Evolutionary conservation across 2,329 filamentous ascomycete genomes (phyloP).

Genomic region (Phaeophleospora eucalypticola): DNA sequence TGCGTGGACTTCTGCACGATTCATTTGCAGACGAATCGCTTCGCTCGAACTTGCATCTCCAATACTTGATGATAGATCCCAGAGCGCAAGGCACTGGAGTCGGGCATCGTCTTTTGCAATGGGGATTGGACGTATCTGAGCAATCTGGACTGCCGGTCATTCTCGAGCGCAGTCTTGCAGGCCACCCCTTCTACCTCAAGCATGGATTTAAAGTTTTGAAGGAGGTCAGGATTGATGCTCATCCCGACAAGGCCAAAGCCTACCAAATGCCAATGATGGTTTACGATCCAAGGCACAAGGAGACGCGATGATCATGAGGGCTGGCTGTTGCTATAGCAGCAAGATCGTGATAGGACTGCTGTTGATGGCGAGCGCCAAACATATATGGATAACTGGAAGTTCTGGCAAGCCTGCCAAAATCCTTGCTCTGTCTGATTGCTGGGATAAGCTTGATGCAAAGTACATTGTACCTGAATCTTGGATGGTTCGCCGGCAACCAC

Average conservation of each 20-base stretch:
- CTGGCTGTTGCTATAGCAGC: no score
- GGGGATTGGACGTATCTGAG: conserved; percentile 15
- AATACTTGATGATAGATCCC: conserved; percentile 19
- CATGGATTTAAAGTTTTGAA: conserved; percentile 15
- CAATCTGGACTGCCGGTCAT: conserved; percentile 12
- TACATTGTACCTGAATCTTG: no score
- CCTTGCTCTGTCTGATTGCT: no score
- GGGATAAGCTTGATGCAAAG: no score
- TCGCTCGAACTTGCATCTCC: conserved; percentile 16
- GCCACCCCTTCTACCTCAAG: conserved; percentile 21
- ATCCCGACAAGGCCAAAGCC: conserved; percentile 19
- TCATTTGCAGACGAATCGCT: conserved; percentile 8
- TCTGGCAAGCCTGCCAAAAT: no score
- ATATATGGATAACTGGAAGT: no score
- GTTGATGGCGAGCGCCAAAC: no score
- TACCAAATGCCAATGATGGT: conserved; percentile 20
- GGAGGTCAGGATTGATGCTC: conserved; percentile 13
- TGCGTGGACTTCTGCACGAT: conserved; percentile 9
- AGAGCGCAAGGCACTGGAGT: conserved; percentile 17
- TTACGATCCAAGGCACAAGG: conserved; percentile 10
- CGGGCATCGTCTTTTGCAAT: conserved; percentile 15
- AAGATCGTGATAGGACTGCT: no score
- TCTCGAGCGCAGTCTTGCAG: conserved; percentile 16
- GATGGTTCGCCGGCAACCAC: no score
- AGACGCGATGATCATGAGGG: no score